Percentiles rank a stretch among this genome's conserved stretches.
Conservation (phyloP, 140 eudicot species). For the Erigeron philadelphicus region DNA sequence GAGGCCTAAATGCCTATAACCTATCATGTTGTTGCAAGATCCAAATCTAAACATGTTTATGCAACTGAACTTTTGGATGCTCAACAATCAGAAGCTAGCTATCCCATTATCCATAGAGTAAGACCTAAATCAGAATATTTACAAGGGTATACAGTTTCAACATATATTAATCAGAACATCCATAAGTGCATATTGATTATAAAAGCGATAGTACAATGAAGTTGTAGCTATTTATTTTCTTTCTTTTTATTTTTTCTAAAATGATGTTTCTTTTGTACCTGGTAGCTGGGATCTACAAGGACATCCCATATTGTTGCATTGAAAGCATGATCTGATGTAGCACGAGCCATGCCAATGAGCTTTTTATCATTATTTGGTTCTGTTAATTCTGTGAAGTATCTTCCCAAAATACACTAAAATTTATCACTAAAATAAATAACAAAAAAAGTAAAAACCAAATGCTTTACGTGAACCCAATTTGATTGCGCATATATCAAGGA, state of each 20-base stretch:
- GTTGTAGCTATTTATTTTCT: neutral
- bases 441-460: neutral
- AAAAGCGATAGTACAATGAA: neutral
- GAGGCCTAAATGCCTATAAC: neutral
- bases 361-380: slow-evolving; percentile 53
- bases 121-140: neutral
- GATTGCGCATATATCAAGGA: slow-evolving; percentile 14
- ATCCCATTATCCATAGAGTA: neutral
- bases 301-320: slow-evolving; percentile 99
- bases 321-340: slow-evolving; percentile 97
- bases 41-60: neutral
- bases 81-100: slow-evolving; percentile 2
- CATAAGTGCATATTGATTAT: neutral
- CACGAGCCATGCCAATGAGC: slow-evolving; percentile 98
- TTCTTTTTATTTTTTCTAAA: neutral
- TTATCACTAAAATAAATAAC: slow-evolving; percentile 34
- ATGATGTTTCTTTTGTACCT: slow-evolving; percentile 40
- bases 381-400: slow-evolving; percentile 82
- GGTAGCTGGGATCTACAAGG: slow-evolving; percentile 95
- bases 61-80: neutral
- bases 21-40: neutral
- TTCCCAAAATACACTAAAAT: slow-evolving; percentile 69
- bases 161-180: slow-evolving; percentile 1
- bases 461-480: neutral
- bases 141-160: neutral